phyloP scores from a whole-genome alignment of 352 stramenopile species.

The Elongisporangium prolatum region DNA sequence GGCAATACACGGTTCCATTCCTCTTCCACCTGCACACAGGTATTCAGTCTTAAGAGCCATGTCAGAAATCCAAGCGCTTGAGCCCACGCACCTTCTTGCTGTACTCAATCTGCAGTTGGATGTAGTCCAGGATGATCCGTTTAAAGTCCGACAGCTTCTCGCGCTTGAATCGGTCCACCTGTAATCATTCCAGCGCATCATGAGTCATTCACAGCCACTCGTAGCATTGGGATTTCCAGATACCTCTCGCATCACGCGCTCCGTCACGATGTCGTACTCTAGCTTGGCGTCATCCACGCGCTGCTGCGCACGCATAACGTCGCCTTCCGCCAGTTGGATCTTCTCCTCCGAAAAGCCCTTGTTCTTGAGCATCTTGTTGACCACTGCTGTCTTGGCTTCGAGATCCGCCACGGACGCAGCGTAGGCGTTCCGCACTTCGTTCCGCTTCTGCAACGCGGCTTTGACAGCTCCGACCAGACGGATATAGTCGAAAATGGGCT shows the following conservation, averaged over 20 bases:
- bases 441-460: slow-evolving; percentile 88
- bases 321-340: slow-evolving; percentile 79
- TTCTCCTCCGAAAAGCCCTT: slow-evolving; percentile 80
- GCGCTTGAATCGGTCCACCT: slow-evolving; percentile 95
- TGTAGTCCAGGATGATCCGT: slow-evolving; percentile 95
- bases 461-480: slow-evolving; percentile 95
- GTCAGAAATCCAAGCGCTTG: neutral
- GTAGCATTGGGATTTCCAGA: neutral
- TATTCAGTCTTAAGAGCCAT: neutral
- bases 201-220: neutral
- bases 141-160: slow-evolving; percentile 96
- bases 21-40: slow-evolving; percentile 41
- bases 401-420: slow-evolving; percentile 82
- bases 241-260: slow-evolving; percentile 91
- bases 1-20: slow-evolving; percentile 80
- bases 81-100: slow-evolving; percentile 80
- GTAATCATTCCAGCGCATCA: neutral
- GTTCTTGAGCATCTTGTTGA: slow-evolving; percentile 62
- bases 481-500: slow-evolving; percentile 96
- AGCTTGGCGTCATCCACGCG: slow-evolving; percentile 87
- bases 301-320: slow-evolving; percentile 79
- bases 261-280: slow-evolving; percentile 92
- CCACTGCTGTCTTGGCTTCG: slow-evolving; percentile 66
- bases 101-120: slow-evolving; percentile 96
- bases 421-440: slow-evolving; percentile 91